These are phyloP conservation scores for Alternaria triticina DNA, from an alignment of 2,329 filamentous ascomycete genomes.

Conservation along the genomic window DNA sequence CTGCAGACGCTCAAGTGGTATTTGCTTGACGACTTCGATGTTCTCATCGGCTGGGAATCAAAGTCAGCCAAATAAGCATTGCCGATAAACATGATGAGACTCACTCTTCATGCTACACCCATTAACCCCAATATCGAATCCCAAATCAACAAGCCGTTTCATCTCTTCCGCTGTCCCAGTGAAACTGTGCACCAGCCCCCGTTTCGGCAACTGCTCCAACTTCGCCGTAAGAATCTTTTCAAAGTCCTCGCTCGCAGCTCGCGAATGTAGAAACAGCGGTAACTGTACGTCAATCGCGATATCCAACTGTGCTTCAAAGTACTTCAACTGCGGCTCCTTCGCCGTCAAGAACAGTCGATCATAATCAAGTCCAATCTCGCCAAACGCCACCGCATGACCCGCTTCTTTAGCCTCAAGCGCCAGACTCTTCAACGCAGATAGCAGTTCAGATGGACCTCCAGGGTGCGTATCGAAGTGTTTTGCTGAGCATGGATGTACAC, in stretches of 20 bases:
- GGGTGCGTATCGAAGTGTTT: constrained; percentile 73
- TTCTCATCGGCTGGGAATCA: constrained; percentile 63
- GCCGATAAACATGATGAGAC: not conserved
- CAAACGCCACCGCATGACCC: constrained; percentile 77
- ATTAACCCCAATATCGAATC: constrained; percentile 92
- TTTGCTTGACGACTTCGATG: constrained; percentile 78
- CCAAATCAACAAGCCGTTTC: constrained; percentile 76
- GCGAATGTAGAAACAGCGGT: constrained; percentile 90
- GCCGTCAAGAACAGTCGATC: constrained; percentile 85
- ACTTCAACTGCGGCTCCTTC: constrained; percentile 79
- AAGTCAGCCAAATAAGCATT: not conserved
- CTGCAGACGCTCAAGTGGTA: constrained; percentile 82
- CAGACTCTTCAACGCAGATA: constrained; percentile 68
- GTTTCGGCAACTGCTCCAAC: constrained; percentile 71
- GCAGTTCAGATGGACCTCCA: constrained; percentile 61
- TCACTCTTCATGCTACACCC: constrained; percentile 90
- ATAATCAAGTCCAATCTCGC: constrained; percentile 96
- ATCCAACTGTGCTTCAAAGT: constrained; percentile 82
- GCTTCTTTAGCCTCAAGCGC: constrained; percentile 64
- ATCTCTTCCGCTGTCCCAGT: constrained; percentile 89
- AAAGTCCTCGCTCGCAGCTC: constrained; percentile 87
- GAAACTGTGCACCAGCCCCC: constrained; percentile 92
- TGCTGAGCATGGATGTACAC: constrained; percentile 90
- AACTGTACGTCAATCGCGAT: constrained; percentile 78
- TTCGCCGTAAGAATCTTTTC: constrained; percentile 65